A percentile compares a stretch with the other conserved stretches of the same genome.
These are phyloP conservation scores for Rhododendron kiyosumense DNA, from an alignment of 148 eudicot species.

Conservation along the genomic window DNA sequence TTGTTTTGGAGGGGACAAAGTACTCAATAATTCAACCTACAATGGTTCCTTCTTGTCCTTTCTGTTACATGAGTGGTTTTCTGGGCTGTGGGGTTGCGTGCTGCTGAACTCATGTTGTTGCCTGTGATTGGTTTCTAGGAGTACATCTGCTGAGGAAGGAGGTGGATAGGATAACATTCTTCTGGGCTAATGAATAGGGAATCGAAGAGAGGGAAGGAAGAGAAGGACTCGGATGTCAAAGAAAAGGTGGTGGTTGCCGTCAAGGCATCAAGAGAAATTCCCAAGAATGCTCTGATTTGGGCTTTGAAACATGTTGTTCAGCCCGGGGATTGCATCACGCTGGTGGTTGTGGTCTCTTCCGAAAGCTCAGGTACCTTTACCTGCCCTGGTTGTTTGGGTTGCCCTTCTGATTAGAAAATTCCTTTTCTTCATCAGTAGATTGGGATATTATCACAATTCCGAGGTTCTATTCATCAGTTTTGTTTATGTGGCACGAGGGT, in stretches of 20 bases:
- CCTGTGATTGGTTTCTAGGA: background rate
- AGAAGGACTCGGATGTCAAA: conserved; percentile 31
- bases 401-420: background rate
- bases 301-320: conserved; percentile 97
- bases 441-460: background rate
- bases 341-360: conserved; percentile 76
- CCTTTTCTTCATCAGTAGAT: background rate
- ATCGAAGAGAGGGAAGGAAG: conserved; percentile 40
- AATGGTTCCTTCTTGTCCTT: background rate
- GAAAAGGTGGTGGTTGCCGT: conserved; percentile 94
- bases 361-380: conserved; percentile 58
- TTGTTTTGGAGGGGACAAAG: conserved; percentile 4
- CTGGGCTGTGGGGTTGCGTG: background rate
- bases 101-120: background rate
- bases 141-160: background rate
- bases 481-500: background rate
- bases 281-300: conserved; percentile 84
- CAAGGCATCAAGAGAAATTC: conserved; percentile 84
- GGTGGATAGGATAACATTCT: background rate
- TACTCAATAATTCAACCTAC: conserved; percentile 6
- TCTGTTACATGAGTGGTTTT: background rate
- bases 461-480: background rate
- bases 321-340: conserved; percentile 85
- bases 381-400: background rate
- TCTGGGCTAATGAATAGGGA: conserved; percentile 31